Conservation (phyloP, 192 early-diverging fungal species). For the Coemansia sp. region DNA sequence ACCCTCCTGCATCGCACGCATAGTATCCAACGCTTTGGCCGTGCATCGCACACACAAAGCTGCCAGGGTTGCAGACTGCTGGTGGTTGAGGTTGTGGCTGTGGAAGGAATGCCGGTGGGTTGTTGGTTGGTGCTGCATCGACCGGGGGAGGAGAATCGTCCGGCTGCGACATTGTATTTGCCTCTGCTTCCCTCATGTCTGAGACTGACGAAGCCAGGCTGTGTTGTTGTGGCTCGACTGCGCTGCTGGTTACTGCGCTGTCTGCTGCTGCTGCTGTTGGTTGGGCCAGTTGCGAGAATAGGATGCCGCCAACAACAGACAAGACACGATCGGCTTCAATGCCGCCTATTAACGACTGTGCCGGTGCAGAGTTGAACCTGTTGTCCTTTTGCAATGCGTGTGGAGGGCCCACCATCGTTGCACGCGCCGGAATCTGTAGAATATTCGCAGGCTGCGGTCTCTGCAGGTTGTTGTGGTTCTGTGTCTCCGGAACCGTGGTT, state of each 20-base stretch:
- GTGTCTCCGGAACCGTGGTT: not conserved
- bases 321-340: slow-evolving; percentile 21
- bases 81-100: not conserved
- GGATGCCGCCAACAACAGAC: slow-evolving; percentile 28
- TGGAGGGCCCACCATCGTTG: not conserved
- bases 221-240: not conserved
- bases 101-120: not conserved
- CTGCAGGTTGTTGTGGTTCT: not conserved
- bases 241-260: not conserved
- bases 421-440: not conserved
- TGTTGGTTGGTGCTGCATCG: not conserved
- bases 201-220: not conserved
- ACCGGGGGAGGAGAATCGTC: not conserved
- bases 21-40: slow-evolving; percentile 32
- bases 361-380: not conserved
- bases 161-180: not conserved
- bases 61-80: slow-evolving; percentile 32
- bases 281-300: slow-evolving; percentile 26
- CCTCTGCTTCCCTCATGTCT: not conserved
- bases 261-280: not conserved
- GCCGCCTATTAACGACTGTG: slow-evolving; percentile 18
- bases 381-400: not conserved
- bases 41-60: slow-evolving; percentile 33
- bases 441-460: not conserved
- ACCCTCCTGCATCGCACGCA: slow-evolving; percentile 37